These are phyloP conservation scores for Aeminium ludgeri DNA, from an alignment of 495 filamentous ascomycete species.

Conservation along the genomic window DNA sequence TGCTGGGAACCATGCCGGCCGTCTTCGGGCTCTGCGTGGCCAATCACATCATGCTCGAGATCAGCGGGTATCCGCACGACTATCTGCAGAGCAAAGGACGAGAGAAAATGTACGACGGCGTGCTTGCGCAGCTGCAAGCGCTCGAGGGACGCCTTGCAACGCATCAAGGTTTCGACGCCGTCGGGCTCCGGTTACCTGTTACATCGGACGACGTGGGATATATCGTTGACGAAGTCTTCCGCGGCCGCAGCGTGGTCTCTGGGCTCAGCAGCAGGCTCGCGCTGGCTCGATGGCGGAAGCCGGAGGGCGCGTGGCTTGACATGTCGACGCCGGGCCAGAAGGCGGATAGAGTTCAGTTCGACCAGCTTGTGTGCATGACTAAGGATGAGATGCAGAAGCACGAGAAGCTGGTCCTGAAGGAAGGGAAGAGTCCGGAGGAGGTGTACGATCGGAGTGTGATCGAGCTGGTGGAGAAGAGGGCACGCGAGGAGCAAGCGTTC, in stretches of 20 bases:
- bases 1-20: slow-evolving; percentile 92
- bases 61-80: slow-evolving; percentile 77
- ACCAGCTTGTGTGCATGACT: slow-evolving; percentile 83
- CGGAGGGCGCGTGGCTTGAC: slow-evolving; percentile 27
- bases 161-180: slow-evolving; percentile 39
- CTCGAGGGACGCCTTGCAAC: slow-evolving; percentile 54
- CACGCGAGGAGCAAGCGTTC: slow-evolving; percentile 39
- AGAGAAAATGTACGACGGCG: slow-evolving; percentile 78
- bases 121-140: slow-evolving; percentile 54
- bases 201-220: slow-evolving; percentile 68
- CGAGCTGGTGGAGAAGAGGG: slow-evolving; percentile 43
- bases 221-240: slow-evolving; percentile 75
- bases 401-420: slow-evolving; percentile 63
- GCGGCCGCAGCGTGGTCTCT: slow-evolving; percentile 66
- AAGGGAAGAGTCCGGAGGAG: slow-evolving; percentile 46
- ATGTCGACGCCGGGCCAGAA: slow-evolving; percentile 42
- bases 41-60: slow-evolving; percentile 75
- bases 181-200: slow-evolving; percentile 61
- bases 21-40: slow-evolving; percentile 82
- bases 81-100: slow-evolving; percentile 65
- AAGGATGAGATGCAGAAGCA: slow-evolving; percentile 80
- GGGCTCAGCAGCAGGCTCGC: slow-evolving; percentile 61
- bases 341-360: slow-evolving; percentile 41
- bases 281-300: slow-evolving; percentile 58
- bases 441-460: slow-evolving; percentile 52